Conservation (phyloP, 1,284 basidiomycete genomes). For the Cystobasidium sp. region DNA sequence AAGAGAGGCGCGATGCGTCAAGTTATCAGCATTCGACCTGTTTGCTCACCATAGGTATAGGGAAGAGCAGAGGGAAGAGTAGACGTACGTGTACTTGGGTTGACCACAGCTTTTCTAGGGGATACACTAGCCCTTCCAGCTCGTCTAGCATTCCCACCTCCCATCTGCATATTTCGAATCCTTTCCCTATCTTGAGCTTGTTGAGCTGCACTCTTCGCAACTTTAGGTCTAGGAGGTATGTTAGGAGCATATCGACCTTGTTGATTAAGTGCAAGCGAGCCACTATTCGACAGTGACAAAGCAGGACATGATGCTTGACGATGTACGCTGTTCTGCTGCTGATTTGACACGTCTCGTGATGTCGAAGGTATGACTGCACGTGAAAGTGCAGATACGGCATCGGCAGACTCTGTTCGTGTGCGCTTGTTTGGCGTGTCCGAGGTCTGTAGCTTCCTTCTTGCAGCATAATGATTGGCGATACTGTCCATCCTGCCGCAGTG, state of each 20-base stretch:
- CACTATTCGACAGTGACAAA: not conserved
- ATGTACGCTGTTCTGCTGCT: not conserved
- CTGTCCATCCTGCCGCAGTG: conserved; percentile 20
- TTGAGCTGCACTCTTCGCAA: conserved; percentile 28
- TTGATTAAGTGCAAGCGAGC: not conserved
- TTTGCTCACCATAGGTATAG: not conserved
- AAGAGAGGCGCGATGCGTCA: not conserved
- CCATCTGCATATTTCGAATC: conserved; percentile 8
- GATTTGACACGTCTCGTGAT: not conserved
- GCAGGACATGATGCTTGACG: conserved; percentile 13
- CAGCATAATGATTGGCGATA: conserved; percentile 43
- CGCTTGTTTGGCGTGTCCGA: conserved; percentile 25
- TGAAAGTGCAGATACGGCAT: not conserved
- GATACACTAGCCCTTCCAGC: conserved; percentile 18
- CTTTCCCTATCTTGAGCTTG: conserved; percentile 28
- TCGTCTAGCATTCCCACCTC: not conserved
- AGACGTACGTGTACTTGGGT: conserved; percentile 23
- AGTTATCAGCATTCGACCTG: not conserved
- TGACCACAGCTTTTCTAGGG: conserved; percentile 26
- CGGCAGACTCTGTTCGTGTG: conserved; percentile 17
- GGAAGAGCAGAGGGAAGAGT: not conserved
- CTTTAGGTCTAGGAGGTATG: conserved; percentile 29
- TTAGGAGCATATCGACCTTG: conserved; percentile 28
- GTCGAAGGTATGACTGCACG: not conserved
- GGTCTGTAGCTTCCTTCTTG: conserved; percentile 4